Percentiles rank a stretch among this genome's conserved stretches.
Conservation (phyloP, 2,329 filamentous ascomycete genomes). For the Cadophora luteo-olivacea region DNA sequence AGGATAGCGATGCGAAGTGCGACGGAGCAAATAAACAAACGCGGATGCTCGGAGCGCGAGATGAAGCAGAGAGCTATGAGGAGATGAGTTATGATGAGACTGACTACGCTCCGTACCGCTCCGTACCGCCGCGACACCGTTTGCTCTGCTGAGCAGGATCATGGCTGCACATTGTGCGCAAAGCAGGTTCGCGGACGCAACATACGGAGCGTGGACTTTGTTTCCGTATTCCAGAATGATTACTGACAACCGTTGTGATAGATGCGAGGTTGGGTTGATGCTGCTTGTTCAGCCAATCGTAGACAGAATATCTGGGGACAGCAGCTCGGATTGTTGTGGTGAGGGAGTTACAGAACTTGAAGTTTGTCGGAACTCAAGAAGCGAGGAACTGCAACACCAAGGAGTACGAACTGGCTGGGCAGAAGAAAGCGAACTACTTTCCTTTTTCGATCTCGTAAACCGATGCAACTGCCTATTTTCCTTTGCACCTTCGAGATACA, state of each 20-base stretch:
- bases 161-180: background rate
- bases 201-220: background rate
- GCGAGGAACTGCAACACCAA: constrained; percentile 5
- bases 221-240: background rate
- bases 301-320: background rate
- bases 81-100: background rate
- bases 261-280: background rate
- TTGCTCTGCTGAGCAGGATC: background rate
- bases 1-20: background rate
- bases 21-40: background rate
- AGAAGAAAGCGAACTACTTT: background rate
- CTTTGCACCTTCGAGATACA: background rate
- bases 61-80: background rate
- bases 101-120: background rate
- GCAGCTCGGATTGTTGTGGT: background rate
- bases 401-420: background rate
- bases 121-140: background rate
- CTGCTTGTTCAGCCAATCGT: background rate
- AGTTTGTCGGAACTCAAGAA: background rate
- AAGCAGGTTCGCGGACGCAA: background rate
- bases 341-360: background rate
- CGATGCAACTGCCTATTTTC: background rate
- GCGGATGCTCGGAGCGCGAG: background rate
- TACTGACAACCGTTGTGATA: background rate
- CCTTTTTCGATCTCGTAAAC: background rate